Evolutionary conservation across 768 basidiomycete genomes (phyloP).

Genomic region (Pleurotus citrinopileatus): DNA sequence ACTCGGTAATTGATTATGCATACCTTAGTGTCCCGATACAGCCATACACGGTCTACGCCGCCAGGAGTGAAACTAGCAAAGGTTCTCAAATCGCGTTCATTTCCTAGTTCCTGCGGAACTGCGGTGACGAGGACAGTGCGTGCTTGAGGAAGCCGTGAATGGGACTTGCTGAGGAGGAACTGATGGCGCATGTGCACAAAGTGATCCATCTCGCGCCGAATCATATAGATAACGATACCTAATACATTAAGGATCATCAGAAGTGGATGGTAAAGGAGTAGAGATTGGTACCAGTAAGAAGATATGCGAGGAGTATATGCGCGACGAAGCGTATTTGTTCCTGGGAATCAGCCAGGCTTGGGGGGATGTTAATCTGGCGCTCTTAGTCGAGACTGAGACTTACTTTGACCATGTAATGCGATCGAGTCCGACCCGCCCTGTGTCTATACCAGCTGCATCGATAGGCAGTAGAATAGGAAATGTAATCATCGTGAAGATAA

Average conservation of each 20-base stretch:
- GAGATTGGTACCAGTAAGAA: slow-evolving; percentile 44
- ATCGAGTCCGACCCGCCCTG: slow-evolving; percentile 34
- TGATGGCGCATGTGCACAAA: slow-evolving; percentile 56
- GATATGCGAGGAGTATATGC: slow-evolving; percentile 52
- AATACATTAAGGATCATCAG: slow-evolving; percentile 6
- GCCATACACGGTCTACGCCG: slow-evolving; percentile 66
- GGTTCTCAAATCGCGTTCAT: slow-evolving; percentile 43
- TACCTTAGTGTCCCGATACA: slow-evolving; percentile 50
- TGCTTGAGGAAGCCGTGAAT: slow-evolving; percentile 60
- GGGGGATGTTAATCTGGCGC: not conserved
- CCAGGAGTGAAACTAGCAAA: slow-evolving; percentile 68
- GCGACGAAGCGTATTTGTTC: slow-evolving; percentile 48
- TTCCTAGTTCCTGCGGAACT: slow-evolving; percentile 52
- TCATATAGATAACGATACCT: slow-evolving; percentile 62
- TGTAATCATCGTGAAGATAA: slow-evolving; percentile 51
- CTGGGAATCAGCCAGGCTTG: slow-evolving; percentile 31
- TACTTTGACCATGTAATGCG: slow-evolving; percentile 52
- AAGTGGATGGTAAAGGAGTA: not conserved
- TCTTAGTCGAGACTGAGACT: slow-evolving; percentile 13
- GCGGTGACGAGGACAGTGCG: slow-evolving; percentile 67
- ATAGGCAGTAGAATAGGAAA: slow-evolving; percentile 62
- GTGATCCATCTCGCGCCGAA: slow-evolving; percentile 54
- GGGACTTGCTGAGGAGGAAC: slow-evolving; percentile 56
- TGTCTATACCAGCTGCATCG: slow-evolving; percentile 40
- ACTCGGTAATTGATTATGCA: not conserved